Evolutionary conservation across 1,284 basidiomycete genomes (phyloP).

Genomic region (Hypsizygus ulmarius): DNA sequence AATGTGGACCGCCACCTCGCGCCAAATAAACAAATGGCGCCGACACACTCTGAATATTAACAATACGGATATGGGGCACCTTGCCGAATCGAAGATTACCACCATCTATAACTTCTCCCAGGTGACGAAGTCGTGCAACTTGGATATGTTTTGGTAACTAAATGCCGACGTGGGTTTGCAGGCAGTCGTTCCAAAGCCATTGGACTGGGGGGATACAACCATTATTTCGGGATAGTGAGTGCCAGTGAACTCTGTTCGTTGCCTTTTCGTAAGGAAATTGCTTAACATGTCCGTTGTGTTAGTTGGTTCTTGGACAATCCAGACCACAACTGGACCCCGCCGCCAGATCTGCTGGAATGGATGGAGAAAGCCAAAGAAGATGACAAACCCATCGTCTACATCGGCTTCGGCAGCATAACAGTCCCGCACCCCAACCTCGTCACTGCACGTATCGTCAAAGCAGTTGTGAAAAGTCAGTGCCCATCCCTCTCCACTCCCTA

Average conservation of each 20-base stretch:
- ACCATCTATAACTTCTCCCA: constrained; percentile 55
- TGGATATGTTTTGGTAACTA: background rate
- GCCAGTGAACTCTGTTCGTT: background rate
- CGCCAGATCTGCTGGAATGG: constrained; percentile 50
- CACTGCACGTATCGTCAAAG: constrained; percentile 62
- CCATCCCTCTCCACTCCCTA: background rate
- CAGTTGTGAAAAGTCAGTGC: constrained; percentile 55
- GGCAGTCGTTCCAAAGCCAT: constrained; percentile 66
- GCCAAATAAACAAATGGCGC: constrained; percentile 76
- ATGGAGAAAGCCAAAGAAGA: constrained; percentile 58
- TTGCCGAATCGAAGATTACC: constrained; percentile 65
- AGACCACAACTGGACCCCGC: constrained; percentile 58
- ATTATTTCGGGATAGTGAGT: constrained; percentile 59
- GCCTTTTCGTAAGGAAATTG: background rate
- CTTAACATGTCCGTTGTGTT: background rate
- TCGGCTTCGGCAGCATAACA: constrained; percentile 72
- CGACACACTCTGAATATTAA: constrained; percentile 51
- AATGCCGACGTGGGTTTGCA: constrained; percentile 23
- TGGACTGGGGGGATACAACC: constrained; percentile 77
- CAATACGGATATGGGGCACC: constrained; percentile 64
- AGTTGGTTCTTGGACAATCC: constrained; percentile 69
- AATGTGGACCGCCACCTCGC: constrained; percentile 71
- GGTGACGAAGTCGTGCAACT: constrained; percentile 19
- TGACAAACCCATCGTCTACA: constrained; percentile 69
- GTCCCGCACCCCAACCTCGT: constrained; percentile 68